Percentiles rank a stretch among this genome's conserved stretches.
Evolutionary conservation across 2,329 filamentous ascomycete genomes (phyloP).

Genomic region (Alternaria arborescens): DNA sequence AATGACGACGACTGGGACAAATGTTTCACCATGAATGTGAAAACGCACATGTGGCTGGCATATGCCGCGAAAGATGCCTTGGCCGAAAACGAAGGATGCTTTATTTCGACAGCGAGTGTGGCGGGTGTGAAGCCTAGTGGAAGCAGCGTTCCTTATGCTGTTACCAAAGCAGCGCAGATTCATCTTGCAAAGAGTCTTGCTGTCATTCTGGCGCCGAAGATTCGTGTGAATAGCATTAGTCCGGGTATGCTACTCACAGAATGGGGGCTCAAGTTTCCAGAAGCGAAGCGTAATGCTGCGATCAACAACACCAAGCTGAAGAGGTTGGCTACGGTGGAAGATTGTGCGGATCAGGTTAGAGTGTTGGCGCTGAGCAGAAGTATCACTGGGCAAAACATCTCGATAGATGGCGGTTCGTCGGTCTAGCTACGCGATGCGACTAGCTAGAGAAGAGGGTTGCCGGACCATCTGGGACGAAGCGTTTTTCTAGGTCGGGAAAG

Average conservation of each 20-base stretch:
- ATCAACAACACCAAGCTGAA: conserved; percentile 57
- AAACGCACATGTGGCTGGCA: conserved; percentile 60
- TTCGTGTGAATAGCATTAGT: conserved; percentile 70
- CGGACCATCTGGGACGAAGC: not conserved
- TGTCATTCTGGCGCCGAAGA: conserved; percentile 67
- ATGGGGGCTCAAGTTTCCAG: conserved; percentile 59
- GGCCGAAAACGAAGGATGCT: conserved; percentile 66
- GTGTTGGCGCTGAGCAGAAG: conserved; percentile 46
- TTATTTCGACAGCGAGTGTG: conserved; percentile 70
- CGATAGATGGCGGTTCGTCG: conserved; percentile 48
- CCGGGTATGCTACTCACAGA: conserved; percentile 71
- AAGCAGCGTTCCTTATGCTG: conserved; percentile 75
- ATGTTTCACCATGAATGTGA: conserved; percentile 71
- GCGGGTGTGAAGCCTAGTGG: conserved; percentile 71
- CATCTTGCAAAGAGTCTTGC: conserved; percentile 73
- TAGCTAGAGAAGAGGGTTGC: not conserved
- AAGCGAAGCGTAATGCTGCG: conserved; percentile 55
- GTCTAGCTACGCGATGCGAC: not conserved
- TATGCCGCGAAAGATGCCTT: conserved; percentile 67
- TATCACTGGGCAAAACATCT: conserved; percentile 50
- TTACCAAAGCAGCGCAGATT: conserved; percentile 78
- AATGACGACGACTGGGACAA: conserved; percentile 71
- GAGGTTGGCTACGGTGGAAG: conserved; percentile 64
- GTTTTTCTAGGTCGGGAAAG: not conserved
- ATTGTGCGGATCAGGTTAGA: conserved; percentile 50